A percentile compares a stretch with the other conserved stretches of the same genome.
Conservation (phyloP, 805 yeast genomes). For the Saturnispora mendoncae region DNA sequence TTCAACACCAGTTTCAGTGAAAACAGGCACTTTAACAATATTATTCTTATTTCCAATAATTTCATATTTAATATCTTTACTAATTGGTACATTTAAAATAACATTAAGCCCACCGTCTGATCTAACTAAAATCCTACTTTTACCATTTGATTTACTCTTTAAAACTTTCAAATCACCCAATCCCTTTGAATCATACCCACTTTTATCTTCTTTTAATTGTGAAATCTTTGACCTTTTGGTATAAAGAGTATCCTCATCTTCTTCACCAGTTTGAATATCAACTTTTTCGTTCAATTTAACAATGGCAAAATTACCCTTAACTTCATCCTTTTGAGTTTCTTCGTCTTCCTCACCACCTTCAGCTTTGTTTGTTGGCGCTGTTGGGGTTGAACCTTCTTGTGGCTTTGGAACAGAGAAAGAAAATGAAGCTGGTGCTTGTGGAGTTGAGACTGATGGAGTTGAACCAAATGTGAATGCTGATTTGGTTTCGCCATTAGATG, state of each 20-base stretch:
- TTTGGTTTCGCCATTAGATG: constrained; percentile 8
- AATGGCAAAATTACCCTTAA: constrained; percentile 40
- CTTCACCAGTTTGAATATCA: constrained; percentile 72
- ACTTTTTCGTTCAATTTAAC: constrained; percentile 42
- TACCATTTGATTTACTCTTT: constrained; percentile 48
- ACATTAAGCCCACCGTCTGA: constrained; percentile 86
- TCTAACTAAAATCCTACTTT: constrained; percentile 66
- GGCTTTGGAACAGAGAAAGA: constrained; percentile 7
- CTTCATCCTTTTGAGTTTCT: constrained; percentile 36
- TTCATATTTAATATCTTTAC: constrained; percentile 50
- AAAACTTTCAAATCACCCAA: constrained; percentile 76
- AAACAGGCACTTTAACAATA: constrained; percentile 56
- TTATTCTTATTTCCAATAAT: constrained; percentile 52
- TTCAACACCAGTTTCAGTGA: constrained; percentile 49
- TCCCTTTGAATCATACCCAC: constrained; percentile 57
- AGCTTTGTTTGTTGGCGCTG: constrained; percentile 4
- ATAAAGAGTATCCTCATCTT: constrained; percentile 56
- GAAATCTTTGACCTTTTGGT: constrained; percentile 66
- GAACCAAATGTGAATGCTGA: constrained; percentile 3
- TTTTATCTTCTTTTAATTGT: constrained; percentile 45
- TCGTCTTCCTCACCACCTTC: constrained; percentile 24
- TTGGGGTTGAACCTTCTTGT: constrained; percentile 9
- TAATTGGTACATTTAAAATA: constrained; percentile 56
- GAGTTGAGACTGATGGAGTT: background rate
- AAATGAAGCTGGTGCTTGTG: constrained; percentile 1